Evolutionary conservation across 441 rosid genomes (phyloP).

Genomic region (California macrophylla): DNA sequence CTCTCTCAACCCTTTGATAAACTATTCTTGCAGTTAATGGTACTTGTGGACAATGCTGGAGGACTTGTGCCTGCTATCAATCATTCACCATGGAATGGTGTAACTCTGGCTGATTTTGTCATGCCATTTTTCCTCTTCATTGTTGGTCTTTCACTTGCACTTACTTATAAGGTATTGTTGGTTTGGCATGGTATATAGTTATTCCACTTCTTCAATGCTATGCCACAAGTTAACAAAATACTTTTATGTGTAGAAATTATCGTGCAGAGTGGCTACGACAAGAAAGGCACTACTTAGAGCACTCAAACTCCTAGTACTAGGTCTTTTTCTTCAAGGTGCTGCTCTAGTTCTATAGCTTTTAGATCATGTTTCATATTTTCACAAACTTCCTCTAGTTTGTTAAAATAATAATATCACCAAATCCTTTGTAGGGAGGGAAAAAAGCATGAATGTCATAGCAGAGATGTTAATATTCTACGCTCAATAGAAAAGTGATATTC

Average conservation of each 20-base stretch:
- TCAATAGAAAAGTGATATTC: neutral
- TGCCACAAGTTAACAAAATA: constrained; percentile 5
- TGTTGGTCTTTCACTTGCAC: constrained; percentile 70
- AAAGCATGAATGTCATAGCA: neutral
- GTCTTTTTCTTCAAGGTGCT: constrained; percentile 74
- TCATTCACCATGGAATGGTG: constrained; percentile 86
- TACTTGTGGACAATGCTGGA: constrained; percentile 71
- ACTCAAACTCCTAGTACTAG: constrained; percentile 47
- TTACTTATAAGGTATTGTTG: constrained; percentile 56
- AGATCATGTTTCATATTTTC: neutral
- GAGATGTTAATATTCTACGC: neutral
- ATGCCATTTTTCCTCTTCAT: constrained; percentile 91
- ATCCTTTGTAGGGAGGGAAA: neutral
- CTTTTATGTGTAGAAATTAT: constrained; percentile 36
- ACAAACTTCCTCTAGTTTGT: neutral
- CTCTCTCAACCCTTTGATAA: neutral
- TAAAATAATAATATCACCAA: neutral
- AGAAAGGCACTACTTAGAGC: constrained; percentile 49
- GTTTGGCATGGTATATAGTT: neutral
- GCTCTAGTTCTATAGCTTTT: neutral
- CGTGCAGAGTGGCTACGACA: constrained; percentile 48
- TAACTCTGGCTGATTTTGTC: constrained; percentile 81
- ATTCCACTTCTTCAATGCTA: neutral
- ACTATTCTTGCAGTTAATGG: constrained; percentile 54
- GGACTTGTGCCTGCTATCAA: constrained; percentile 61